phyloP scores from a whole-genome alignment of 345 rosid genomes.

The Mallotus nudiflorus region DNA sequence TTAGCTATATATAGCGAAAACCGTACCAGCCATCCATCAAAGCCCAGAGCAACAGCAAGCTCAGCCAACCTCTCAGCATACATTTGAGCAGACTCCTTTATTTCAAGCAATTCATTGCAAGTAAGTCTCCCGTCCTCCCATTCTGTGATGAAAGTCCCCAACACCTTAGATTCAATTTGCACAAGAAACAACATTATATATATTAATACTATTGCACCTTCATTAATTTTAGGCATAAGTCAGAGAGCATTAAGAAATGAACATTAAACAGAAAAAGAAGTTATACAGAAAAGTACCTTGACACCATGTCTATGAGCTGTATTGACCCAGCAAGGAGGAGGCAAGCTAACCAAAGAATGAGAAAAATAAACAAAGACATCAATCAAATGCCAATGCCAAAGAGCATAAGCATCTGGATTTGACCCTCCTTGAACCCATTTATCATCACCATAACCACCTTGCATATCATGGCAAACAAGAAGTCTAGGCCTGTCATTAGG shows the following conservation, averaged over 20 bases:
- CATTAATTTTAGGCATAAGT: too few relatives aligned
- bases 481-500: slow-evolving; percentile 48
- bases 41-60: slow-evolving; percentile 65
- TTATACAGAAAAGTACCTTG: too few relatives aligned
- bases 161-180: slow-evolving; percentile 48
- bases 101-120: slow-evolving; percentile 57
- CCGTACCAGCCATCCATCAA: slow-evolving; percentile 98
- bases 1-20: too few relatives aligned
- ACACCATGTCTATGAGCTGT: too few relatives aligned
- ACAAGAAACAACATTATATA: slow-evolving; percentile 16
- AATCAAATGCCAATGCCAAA: slow-evolving; percentile 98
- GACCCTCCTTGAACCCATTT: slow-evolving; percentile 88
- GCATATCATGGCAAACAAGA: slow-evolving; percentile 83
- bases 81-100: slow-evolving; percentile 65
- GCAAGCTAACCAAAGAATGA: too few relatives aligned
- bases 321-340: too few relatives aligned
- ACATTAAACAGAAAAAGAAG: too few relatives aligned
- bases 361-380: too few relatives aligned
- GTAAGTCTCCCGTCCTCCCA: slow-evolving; percentile 68
- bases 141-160: slow-evolving; percentile 88
- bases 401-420: slow-evolving; percentile 54
- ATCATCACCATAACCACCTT: slow-evolving; percentile 72
- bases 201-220: too few relatives aligned
- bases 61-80: slow-evolving; percentile 74
- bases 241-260: too few relatives aligned